Percentiles rank a stretch among this genome's conserved stretches.
phyloP scores from a whole-genome alignment of 1,284 basidiomycete species.

The Fistulina hepatica region DNA sequence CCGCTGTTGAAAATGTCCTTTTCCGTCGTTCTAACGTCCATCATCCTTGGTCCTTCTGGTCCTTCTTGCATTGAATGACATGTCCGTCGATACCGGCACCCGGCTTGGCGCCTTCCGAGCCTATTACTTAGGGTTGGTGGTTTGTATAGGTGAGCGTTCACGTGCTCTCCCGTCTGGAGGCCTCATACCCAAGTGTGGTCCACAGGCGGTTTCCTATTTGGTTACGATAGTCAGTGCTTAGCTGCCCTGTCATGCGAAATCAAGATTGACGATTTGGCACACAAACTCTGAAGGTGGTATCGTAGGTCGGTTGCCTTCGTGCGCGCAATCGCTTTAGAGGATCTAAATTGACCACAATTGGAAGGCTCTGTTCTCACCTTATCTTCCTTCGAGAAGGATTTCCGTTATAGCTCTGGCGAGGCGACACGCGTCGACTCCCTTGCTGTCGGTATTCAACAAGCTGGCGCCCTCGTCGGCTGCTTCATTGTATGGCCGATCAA shows the following conservation, averaged over 20 bases:
- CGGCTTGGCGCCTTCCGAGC: neutral
- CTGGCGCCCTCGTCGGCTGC: slow-evolving; percentile 10
- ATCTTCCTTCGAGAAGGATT: slow-evolving; percentile 5
- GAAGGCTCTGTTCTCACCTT: slow-evolving; percentile 9
- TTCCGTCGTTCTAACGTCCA: too few relatives aligned
- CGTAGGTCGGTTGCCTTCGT: slow-evolving; percentile 3
- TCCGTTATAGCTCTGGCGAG: slow-evolving; percentile 4
- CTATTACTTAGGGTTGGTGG: slow-evolving; percentile 4
- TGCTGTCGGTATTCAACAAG: slow-evolving; percentile 9
- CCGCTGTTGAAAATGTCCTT: too few relatives aligned
- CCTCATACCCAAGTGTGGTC: neutral
- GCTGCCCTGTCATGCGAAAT: neutral
- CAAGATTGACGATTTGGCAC: slow-evolving; percentile 5
- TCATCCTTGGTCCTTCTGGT: too few relatives aligned
- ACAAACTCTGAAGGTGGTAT: slow-evolving; percentile 2
- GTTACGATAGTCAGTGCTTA: neutral
- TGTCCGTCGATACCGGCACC: too few relatives aligned
- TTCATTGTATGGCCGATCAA: slow-evolving; percentile 8
- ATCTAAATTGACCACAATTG: neutral
- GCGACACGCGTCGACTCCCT: slow-evolving; percentile 8
- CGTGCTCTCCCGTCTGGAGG: neutral
- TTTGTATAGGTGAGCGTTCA: slow-evolving; percentile 6
- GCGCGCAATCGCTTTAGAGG: too few relatives aligned
- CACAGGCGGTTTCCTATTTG: slow-evolving; percentile 8
- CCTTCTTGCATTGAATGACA: too few relatives aligned